Conservation (phyloP, 2,329 filamentous ascomycete species). For the Dactylellina drechsleri region DNA sequence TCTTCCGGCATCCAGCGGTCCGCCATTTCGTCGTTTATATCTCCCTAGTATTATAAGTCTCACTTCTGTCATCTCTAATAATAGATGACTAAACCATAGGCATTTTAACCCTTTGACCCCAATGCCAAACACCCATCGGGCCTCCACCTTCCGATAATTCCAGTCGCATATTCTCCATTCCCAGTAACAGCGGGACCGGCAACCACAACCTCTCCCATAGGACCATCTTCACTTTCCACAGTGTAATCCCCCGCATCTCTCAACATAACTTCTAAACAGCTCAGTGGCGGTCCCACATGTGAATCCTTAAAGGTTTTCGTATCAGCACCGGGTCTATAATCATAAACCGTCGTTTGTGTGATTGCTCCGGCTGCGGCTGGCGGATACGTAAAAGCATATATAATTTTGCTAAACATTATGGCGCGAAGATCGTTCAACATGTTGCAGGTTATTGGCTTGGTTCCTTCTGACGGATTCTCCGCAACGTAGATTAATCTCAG, state of each 20-base stretch:
- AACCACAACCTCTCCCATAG: slow-evolving; percentile 57
- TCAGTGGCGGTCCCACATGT: slow-evolving; percentile 39
- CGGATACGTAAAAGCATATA: slow-evolving; percentile 84
- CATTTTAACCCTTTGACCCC: slow-evolving; percentile 30
- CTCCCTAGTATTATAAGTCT: too few species aligned
- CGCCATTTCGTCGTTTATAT: too few species aligned
- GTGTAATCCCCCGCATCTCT: slow-evolving; percentile 71
- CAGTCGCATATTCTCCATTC: slow-evolving; percentile 43
- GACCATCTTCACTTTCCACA: slow-evolving; percentile 62
- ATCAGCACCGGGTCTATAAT: slow-evolving; percentile 84
- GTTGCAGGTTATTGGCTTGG: slow-evolving; percentile 73
- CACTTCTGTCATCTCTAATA: too few species aligned
- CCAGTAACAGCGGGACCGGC: slow-evolving; percentile 55
- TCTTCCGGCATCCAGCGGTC: too few species aligned
- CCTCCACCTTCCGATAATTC: slow-evolving; percentile 49
- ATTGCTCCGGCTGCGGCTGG: slow-evolving; percentile 83
- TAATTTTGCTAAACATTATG: slow-evolving; percentile 79
- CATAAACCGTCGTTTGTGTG: slow-evolving; percentile 85
- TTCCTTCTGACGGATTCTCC: slow-evolving; percentile 73
- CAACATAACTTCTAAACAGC: slow-evolving; percentile 73
- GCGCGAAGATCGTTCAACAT: slow-evolving; percentile 83
- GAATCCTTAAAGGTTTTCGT: slow-evolving; percentile 71
- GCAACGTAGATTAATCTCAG: slow-evolving; percentile 83
- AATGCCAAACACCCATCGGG: slow-evolving; percentile 46
- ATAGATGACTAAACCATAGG: too few species aligned